Base-by-base conservation (phyloP, 225 moss, liverwort and hornwort species). In the Marchantia paleacea region DNA sequence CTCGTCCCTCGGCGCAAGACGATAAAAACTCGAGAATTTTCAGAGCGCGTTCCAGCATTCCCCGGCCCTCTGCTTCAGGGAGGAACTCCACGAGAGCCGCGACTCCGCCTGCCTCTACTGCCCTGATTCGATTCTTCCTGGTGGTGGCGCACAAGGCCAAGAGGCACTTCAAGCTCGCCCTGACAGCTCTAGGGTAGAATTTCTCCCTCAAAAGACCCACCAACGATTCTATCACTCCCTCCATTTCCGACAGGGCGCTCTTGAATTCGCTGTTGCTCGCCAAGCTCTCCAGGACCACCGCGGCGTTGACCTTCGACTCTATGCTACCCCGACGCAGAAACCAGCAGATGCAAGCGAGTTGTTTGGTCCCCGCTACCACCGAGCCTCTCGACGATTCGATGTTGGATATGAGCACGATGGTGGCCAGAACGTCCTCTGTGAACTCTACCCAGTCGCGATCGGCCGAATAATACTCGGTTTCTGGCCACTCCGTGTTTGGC, bases 1-100 rank as follows among this genome's bases (percentile, higher is more conserved):
- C 96, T 11, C 96, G 89, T 0, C 96, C 96, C 71, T 97, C 93
- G 0, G 94, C 91, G 53, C 91, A 97, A 39, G 87, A 84, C 8
- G 94, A 90, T 22, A 93, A 82, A 0, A 91, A 75, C 82, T 94
- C 96, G 72, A 97, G 76, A 28, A 90, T 78, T 16, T 91, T 91
- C 62, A 89, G 87, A 0, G 92, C 83, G 15, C 86, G 83, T 78
- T 94, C 94, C 48, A 87, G 55, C 80, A 85, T 81, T 0, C 88
- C 88, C n/a, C 78, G 71, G 0, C 84, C 58, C 14, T 89, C 89
- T 0, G 86, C 79, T 13, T 84, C 81, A 0, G 92, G 89, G 0
- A 96, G 67, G 10, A 96, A 82, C 66, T 93, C 92, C 12, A 92
- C 89, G 4, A 97, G 80, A 0, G 85, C 67, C 1, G 83, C 79